A percentile compares a stretch with the other conserved stretches of the same genome.
Conservation (phyloP, 129 eudicot species). For the Pulicaria dysenterica region DNA sequence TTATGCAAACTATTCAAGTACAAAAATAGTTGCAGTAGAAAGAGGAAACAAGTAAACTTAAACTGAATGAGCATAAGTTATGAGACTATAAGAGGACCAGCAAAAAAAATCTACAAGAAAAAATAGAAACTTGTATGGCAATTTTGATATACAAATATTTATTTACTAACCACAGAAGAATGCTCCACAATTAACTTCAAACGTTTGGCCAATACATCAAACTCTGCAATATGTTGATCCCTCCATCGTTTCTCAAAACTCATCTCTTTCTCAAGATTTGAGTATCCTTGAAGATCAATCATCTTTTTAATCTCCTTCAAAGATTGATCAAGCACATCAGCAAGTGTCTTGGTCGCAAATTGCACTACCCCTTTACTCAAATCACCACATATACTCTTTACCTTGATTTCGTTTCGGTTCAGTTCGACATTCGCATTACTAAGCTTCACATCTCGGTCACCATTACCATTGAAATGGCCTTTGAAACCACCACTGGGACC, state of each 20-base stretch:
- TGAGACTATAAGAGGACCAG: background rate
- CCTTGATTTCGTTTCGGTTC: constrained; percentile 25
- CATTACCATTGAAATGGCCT: background rate
- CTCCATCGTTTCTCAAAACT: constrained; percentile 57
- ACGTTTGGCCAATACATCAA: constrained; percentile 64
- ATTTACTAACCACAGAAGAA: constrained; percentile 45
- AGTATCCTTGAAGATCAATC: constrained; percentile 23
- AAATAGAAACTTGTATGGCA: background rate
- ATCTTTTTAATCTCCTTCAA: constrained; percentile 48
- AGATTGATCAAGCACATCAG: constrained; percentile 56
- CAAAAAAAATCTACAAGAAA: constrained; percentile 2
- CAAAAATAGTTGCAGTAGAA: constrained; percentile 4
- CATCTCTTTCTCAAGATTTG: constrained; percentile 26
- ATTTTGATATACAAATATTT: constrained; percentile 9
- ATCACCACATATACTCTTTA: constrained; percentile 18
- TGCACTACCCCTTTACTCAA: constrained; percentile 26
- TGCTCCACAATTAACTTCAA: constrained; percentile 68
- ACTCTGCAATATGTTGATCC: constrained; percentile 56
- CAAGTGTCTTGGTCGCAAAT: constrained; percentile 41
- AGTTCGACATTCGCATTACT: constrained; percentile 47
- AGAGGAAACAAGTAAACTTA: background rate
- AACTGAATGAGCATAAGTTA: background rate
- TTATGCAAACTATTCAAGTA: constrained; percentile 32
- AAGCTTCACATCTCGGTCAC: constrained; percentile 33
- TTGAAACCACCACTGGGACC: constrained; percentile 8